phyloP scores from a whole-genome alignment of 495 filamentous ascomycete species.

The Trichocladium antarcticum region DNA sequence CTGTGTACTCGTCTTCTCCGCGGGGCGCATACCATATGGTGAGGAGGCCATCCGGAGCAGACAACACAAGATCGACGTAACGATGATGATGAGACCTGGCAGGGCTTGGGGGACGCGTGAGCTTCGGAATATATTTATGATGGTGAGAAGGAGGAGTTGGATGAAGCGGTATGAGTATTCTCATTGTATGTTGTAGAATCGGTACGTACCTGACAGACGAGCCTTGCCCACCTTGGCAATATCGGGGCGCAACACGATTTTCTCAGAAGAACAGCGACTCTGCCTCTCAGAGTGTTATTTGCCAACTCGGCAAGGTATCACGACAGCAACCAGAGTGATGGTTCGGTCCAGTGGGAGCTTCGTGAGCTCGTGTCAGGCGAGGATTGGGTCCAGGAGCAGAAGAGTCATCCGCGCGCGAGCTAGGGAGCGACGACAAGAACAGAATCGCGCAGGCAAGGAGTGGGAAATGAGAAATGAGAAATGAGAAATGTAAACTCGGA shows the following conservation, averaged over 20 bases:
- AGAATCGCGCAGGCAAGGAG: too few relatives aligned
- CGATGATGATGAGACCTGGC: not conserved
- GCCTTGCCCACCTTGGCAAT: too few relatives aligned
- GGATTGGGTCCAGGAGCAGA: slow-evolving; percentile 5
- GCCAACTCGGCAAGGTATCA: not conserved
- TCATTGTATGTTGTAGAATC: too few relatives aligned
- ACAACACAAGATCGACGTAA: not conserved
- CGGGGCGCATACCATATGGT: not conserved
- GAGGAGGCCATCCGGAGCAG: slow-evolving; percentile 4
- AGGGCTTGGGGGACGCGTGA: not conserved
- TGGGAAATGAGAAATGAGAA: too few relatives aligned
- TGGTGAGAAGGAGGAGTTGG: not conserved
- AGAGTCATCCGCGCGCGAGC: not conserved
- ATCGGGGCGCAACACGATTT: too few relatives aligned
- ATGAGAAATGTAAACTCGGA: too few relatives aligned
- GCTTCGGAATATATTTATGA: not conserved
- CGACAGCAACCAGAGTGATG: not conserved
- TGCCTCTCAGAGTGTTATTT: not conserved
- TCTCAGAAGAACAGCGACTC: not conserved
- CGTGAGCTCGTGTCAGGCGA: slow-evolving; percentile 6
- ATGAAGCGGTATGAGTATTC: too few relatives aligned
- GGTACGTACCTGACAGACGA: too few relatives aligned
- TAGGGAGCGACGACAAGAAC: not conserved
- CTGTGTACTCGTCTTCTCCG: not conserved
- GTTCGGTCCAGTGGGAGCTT: too few relatives aligned